Percentiles rank a stretch among this genome's conserved stretches.
Evolutionary conservation across 2,329 filamentous ascomycete genomes (phyloP).

Genomic region (Plectosphaerella cucumerina): DNA sequence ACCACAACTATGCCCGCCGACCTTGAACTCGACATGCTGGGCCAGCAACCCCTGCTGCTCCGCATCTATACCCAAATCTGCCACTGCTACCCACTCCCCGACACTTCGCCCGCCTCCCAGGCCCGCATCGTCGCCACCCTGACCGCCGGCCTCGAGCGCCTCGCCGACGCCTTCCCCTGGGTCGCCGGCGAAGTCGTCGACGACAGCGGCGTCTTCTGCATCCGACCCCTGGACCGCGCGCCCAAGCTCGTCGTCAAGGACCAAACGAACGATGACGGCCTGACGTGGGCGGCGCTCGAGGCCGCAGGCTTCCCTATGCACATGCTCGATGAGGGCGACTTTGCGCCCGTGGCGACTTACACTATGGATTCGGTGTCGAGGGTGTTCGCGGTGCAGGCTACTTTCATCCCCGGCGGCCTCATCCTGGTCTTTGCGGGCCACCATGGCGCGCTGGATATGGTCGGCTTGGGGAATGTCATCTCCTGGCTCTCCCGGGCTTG

Average conservation of each 20-base stretch:
- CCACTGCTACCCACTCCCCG: conserved; percentile 29
- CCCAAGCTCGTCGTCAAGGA: conserved; percentile 38
- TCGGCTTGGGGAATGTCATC: conserved; percentile 42
- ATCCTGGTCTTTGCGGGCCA: conserved; percentile 43
- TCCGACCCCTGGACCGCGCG: conserved; percentile 25
- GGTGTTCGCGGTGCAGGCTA: conserved; percentile 8
- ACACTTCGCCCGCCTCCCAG: conserved; percentile 12
- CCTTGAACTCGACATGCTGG: conserved; percentile 33
- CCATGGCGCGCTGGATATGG: conserved; percentile 48
- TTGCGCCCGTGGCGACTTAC: conserved; percentile 22
- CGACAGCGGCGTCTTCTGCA: conserved; percentile 30
- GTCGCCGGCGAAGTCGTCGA: conserved; percentile 38
- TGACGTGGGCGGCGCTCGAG: conserved; percentile 32
- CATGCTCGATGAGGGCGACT: conserved; percentile 41
- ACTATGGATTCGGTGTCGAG: conserved; percentile 1
- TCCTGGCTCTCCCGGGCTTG: conserved; percentile 45
- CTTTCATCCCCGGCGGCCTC: conserved; percentile 36
- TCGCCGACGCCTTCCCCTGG: conserved; percentile 40
- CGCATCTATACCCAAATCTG: conserved; percentile 42
- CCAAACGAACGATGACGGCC: conserved; percentile 26
- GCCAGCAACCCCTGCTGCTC: conserved; percentile 31
- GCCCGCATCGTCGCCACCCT: conserved; percentile 24
- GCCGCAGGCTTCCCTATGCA: conserved; percentile 36
- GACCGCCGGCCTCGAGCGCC: conserved; percentile 28
- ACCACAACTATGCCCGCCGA: conserved; percentile 6